phyloP scores from a whole-genome alignment of 2,329 filamentous ascomycete species.

The Penicillium sp. region DNA sequence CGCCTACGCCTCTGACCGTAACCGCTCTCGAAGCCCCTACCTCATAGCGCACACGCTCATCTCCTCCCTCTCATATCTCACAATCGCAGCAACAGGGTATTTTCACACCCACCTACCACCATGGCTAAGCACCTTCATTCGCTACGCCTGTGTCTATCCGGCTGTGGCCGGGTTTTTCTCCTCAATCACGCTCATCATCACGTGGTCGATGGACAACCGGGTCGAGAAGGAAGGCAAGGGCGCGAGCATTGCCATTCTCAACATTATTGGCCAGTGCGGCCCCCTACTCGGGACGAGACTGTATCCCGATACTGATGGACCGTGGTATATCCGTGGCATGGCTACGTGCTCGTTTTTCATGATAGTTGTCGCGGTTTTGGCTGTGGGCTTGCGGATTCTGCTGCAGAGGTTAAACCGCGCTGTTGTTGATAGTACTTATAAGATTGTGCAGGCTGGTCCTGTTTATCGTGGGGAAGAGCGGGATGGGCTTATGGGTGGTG shows the following conservation, averaged over 20 bases:
- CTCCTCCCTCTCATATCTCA: constrained; percentile 63
- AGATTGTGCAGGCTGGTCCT: constrained; percentile 5
- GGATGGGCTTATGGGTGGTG: constrained; percentile 31
- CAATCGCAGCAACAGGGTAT: constrained; percentile 53
- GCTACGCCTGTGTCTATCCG: constrained; percentile 75
- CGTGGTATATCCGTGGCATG: constrained; percentile 63
- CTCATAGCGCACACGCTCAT: constrained; percentile 66
- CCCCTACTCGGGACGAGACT: constrained; percentile 66
- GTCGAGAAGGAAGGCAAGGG: constrained; percentile 64
- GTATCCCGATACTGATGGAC: constrained; percentile 57
- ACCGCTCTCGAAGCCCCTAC: constrained; percentile 59
- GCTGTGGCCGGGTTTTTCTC: constrained; percentile 78
- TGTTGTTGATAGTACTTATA: constrained; percentile 4
- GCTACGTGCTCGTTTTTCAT: constrained; percentile 60
- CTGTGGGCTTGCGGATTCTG: constrained; percentile 52
- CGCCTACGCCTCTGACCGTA: constrained; percentile 66
- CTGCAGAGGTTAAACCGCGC: constrained; percentile 50
- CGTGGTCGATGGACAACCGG: constrained; percentile 88
- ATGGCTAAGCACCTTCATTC: constrained; percentile 38
- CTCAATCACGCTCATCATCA: constrained; percentile 77
- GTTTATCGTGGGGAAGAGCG: constrained; percentile 26
- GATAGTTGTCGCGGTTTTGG: constrained; percentile 57
- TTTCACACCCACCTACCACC: constrained; percentile 40
- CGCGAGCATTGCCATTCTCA: constrained; percentile 73
- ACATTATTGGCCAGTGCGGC: constrained; percentile 76